These are phyloP conservation scores for Mycothermus thermophilus DNA, from an alignment of 495 filamentous ascomycete species.

Conservation along the genomic window DNA sequence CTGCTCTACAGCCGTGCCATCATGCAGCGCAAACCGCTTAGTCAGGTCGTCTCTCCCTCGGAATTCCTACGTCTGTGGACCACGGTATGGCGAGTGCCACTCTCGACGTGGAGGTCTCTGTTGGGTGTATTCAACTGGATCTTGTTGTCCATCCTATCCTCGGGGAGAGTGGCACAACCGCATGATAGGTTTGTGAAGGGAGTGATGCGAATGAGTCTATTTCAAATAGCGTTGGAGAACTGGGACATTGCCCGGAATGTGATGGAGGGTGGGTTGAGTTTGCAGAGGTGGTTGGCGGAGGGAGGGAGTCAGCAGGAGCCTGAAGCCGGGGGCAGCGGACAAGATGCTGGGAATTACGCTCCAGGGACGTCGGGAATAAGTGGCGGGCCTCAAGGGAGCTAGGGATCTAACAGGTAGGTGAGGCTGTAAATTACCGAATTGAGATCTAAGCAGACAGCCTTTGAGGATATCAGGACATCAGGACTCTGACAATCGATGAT, in stretches of 20 bases:
- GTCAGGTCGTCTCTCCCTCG: conserved; percentile 5
- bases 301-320: background rate
- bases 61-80: conserved; percentile 24
- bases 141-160: conserved; percentile 13
- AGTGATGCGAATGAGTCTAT: conserved; percentile 15
- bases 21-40: conserved; percentile 18
- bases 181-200: conserved; percentile 24
- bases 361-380: too few relatives aligned
- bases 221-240: conserved; percentile 25
- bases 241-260: conserved; percentile 20
- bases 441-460: too few relatives aligned
- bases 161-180: background rate
- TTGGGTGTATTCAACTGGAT: conserved; percentile 26
- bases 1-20: conserved; percentile 23
- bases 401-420: too few relatives aligned
- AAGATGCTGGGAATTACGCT: too few relatives aligned
- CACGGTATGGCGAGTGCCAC: conserved; percentile 23
- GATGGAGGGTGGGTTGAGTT: conserved; percentile 14
- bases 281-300: conserved; percentile 19
- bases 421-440: too few relatives aligned
- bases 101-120: conserved; percentile 17
- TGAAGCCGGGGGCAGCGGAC: too few relatives aligned
- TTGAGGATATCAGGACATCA: too few relatives aligned
- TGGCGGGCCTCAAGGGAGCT: too few relatives aligned
- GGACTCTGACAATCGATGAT: too few relatives aligned